Evolutionary conservation across 139 green algal species (phyloP), one percentile per base, ranked within the genome.

Genomic region (Pleodorina starrii): DNA sequence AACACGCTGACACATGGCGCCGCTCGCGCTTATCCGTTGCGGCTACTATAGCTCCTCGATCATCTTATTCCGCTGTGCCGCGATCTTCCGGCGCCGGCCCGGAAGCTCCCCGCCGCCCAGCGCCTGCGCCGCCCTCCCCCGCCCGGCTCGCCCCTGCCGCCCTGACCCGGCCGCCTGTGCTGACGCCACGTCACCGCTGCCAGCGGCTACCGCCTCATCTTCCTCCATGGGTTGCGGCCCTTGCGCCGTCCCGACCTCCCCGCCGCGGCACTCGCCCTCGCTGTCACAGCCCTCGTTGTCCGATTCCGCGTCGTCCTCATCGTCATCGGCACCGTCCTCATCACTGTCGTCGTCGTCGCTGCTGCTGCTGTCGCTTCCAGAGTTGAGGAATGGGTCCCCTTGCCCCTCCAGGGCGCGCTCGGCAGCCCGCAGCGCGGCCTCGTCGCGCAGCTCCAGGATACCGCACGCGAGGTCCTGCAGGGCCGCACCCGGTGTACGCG

Each of bases 381-480:
- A 25, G 16, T 16, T 43, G 7, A 11, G 19, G n/a, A 14, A 46
- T 0, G 25, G 4, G 14, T 14, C 69, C 0, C 50, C 50, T 1
- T 16, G 69, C 27, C 69, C 84, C 25, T 69, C 16, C 84, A 89
- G 74, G 27, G 91, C 91, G 0, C 43, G 71, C 79, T 94, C 87
- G 44, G 92, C 92, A 73, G 92, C 92, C 51, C 16, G 36, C 32
- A 94, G 29, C 59, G 84, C 88, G 25, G 85, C 88, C 10, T 87
- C 79, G 60, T 94, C 80, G 7, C 77, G 48, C 35, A 94, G 88
- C 0, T 94, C 92, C 29, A 93, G 27, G 68, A 94, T 59, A 14
- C 92, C 92, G 40, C 92, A 94, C 2, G 90, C 79, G 42, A 94
- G 72, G 74, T 94, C 92, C 92, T 93, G 84, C 12, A 79, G 6